Evolutionary conservation across 495 filamentous ascomycete species (phyloP), one percentile per base, ranked within the genome.

Genomic region (Neurospora sp.): DNA sequence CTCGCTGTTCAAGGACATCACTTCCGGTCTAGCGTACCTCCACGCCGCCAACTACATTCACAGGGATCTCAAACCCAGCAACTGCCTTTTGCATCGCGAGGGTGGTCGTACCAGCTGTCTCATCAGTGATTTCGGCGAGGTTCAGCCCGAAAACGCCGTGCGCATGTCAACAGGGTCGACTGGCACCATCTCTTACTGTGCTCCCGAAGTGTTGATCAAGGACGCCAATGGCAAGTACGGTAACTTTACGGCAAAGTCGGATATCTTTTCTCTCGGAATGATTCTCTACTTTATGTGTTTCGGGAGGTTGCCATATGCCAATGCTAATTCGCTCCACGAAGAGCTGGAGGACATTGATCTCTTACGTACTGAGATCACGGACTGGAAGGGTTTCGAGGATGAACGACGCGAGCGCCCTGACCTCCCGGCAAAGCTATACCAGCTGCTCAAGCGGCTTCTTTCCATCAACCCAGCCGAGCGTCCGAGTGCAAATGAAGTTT

Each of bases 201-300:
- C 96, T 0, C 96, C 96, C 3, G 96, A 99, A 78, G 96, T 99
- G 20, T 82, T 99, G 40, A 89, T 86, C 53, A 89, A 85, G 72
- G 89, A 93, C 65, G 84, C 89, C 0, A 86, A 81, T 71, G 96
- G 96, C 14, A 86, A 86, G 12, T 92, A 92, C 75, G 94, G 92
- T 5, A 96, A 98, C 76, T 99, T 99, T 76, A 96, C 93, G 0
- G 92, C 91, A 70, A 99, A 98, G 77, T 97, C 94, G 0, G 96
- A 99, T 79, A 92, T 99, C 12, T 99, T 99, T 82, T 97, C 94
- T 4, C 81, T 99, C 1, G 96, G 96, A 41, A 97, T 99, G 96
- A 98, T 98, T 61, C 87, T 99, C 5, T 96, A 98, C 80, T 98
- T 98, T 75, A 89, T 98, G 82, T 98, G 96, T 79, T 99, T 98